Percentiles rank a stretch among this genome's conserved stretches.
Conservation (phyloP, 306 rosid genomes). For the Dryas drummondii region DNA sequence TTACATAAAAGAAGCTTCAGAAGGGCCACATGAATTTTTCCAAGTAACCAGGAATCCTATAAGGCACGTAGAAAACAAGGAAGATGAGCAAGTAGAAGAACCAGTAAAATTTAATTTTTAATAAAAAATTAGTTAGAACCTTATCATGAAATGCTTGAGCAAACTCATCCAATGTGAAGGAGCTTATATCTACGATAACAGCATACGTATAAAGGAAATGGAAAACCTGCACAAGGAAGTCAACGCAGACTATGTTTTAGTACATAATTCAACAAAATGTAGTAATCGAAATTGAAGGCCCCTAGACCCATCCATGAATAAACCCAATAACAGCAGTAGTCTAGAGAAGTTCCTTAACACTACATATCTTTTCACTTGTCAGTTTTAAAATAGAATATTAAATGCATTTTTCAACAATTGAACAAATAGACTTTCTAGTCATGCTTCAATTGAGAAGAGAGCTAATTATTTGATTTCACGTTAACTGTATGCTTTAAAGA, state of each 20-base stretch:
- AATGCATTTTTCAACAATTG: not conserved
- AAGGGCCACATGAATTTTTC: constrained; percentile 83
- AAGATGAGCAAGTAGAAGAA: constrained; percentile 13
- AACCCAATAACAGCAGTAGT: constrained; percentile 20
- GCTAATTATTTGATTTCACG: not conserved
- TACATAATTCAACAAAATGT: not conserved
- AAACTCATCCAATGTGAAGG: constrained; percentile 93
- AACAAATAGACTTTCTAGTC: not conserved
- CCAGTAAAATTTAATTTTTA: constrained; percentile 15
- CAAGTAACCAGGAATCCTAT: constrained; percentile 82
- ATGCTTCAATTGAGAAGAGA: not conserved
- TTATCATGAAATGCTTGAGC: constrained; percentile 90
- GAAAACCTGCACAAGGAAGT: constrained; percentile 52
- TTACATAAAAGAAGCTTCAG: constrained; percentile 73
- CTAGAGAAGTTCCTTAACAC: not conserved
- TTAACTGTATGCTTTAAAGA: not conserved
- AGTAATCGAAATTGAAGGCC: constrained; percentile 2
- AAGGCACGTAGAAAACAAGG: constrained; percentile 28
- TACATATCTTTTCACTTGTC: not conserved
- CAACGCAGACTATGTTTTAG: not conserved
- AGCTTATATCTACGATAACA: constrained; percentile 49
- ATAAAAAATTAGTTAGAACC: constrained; percentile 54
- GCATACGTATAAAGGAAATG: constrained; percentile 91
- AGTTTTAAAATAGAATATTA: not conserved
- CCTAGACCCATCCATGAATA: not conserved